Percentiles rank a stretch among this genome's conserved stretches.
phyloP scores from a whole-genome alignment of 441 rosid species.

The Erodium moschatum region DNA sequence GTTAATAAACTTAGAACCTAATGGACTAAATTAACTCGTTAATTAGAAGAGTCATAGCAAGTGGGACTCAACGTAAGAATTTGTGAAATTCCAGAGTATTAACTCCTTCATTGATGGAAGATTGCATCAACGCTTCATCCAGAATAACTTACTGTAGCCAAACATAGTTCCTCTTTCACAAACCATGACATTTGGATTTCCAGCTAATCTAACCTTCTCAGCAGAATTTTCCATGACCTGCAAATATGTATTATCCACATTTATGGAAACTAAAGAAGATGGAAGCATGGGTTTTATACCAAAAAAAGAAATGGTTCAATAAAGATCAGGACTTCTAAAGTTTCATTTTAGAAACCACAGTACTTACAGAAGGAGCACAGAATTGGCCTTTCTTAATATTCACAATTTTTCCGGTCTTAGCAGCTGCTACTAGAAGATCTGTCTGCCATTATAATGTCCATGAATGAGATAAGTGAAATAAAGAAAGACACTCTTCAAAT shows the following conservation, averaged over 20 bases:
- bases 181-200: slow-evolving; percentile 85
- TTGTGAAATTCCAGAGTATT: no score
- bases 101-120: slow-evolving; percentile 11
- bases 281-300: background rate
- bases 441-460: slow-evolving; percentile 38
- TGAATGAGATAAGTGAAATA: slow-evolving; percentile 10
- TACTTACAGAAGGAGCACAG: slow-evolving; percentile 79
- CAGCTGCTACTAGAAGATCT: slow-evolving; percentile 85
- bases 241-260: slow-evolving; percentile 19
- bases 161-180: slow-evolving; percentile 96
- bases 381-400: slow-evolving; percentile 89
- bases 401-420: slow-evolving; percentile 78
- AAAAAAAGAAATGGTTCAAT: slow-evolving; percentile 16
- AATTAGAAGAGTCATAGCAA: no score
- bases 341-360: slow-evolving; percentile 4
- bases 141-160: slow-evolving; percentile 69
- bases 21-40: background rate
- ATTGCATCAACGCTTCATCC: background rate
- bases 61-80: no score
- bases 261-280: slow-evolving; percentile 9
- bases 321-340: slow-evolving; percentile 7
- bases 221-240: slow-evolving; percentile 84
- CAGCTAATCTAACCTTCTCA: slow-evolving; percentile 73
- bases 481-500: background rate
- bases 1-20: slow-evolving; percentile 6